Base-by-base conservation (phyloP, 768 basidiomycete species). In the Podaxis mareebaensis region DNA sequence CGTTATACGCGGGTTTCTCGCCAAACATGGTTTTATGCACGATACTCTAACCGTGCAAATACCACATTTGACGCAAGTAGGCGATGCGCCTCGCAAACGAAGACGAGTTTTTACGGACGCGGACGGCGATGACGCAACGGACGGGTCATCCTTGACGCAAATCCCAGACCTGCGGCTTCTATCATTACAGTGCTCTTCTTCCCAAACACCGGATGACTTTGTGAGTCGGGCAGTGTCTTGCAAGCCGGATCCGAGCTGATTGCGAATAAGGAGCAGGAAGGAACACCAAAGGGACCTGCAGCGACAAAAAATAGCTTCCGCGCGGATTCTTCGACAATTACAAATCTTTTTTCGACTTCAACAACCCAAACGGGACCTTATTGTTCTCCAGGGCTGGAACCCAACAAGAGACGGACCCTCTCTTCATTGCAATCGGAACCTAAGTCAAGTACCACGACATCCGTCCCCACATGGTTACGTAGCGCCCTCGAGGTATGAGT, bases 1-100 rank as follows among this genome's bases (percentile, higher is more conserved):
- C 6, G 79, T 83, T 7, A 75, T 93, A 26, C 80, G 86, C 55
- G 75, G 77, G 12, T 93, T 93, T 70, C 80, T 96, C 51, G 70
- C 74, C 53, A 81, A 81, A 67, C 83, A 95, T 72, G 82, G 84
- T 1, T 93, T 93, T 73, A 64, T 74, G 54, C 64, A 60, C 48
- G 8, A 15, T 10, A n/a, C 33, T 13, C 13, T 40, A 49, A 30
- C 44, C 3, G 51, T 66, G 51, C 66, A 67, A 68, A 74, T 69
- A 49, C 46, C 48, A 40, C 17, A 10, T 28, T 53, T 42, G 38
- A 56, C 39, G n/a, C 59, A 57, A 56, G 20, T 46, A 22, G 20
- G 17, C 44, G 64, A 54, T 55, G 65, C 64, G 10, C 78, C 84
- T 61, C 78, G 76, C 60, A 91, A 90, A 73, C 82, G 79, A 70